Conservation (phyloP, 805 yeast species). For the Teunomyces atbi region DNA sequence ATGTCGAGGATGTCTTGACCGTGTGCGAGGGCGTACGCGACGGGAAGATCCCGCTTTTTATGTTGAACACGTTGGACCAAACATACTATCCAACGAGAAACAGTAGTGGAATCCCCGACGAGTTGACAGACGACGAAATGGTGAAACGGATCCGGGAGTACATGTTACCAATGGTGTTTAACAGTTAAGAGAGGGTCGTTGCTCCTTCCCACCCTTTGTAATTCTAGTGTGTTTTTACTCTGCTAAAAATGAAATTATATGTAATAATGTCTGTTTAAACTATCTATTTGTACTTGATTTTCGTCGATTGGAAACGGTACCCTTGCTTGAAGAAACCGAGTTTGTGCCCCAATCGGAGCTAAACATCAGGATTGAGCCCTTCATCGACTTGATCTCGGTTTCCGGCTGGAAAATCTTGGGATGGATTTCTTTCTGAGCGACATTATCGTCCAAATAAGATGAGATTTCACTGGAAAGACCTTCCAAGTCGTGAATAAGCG, state of each 20-base stretch:
- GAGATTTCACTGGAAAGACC: slow-evolving; percentile 27
- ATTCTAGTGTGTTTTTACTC: slow-evolving; percentile 3
- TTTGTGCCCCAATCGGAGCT: slow-evolving; percentile 5
- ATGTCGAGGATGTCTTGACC: slow-evolving; percentile 29
- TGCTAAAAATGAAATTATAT: slow-evolving; percentile 3
- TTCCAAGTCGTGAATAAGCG: slow-evolving; percentile 27
- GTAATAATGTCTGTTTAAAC: background rate
- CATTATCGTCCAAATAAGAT: slow-evolving; percentile 10
- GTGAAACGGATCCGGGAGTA: slow-evolving; percentile 31
- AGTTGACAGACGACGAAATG: slow-evolving; percentile 26
- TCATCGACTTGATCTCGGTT: slow-evolving; percentile 20
- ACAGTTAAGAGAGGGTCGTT: slow-evolving; percentile 9
- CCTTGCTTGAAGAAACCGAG: background rate
- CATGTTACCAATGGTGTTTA: slow-evolving; percentile 34
- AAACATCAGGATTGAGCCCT: slow-evolving; percentile 18
- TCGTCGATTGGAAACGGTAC: background rate
- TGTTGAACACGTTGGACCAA: slow-evolving; percentile 35
- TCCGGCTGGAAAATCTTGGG: slow-evolving; percentile 4
- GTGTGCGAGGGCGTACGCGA: slow-evolving; percentile 39
- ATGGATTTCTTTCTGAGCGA: background rate
- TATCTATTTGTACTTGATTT: background rate
- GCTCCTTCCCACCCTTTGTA: background rate
- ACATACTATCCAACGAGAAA: slow-evolving; percentile 25
- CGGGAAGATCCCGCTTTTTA: slow-evolving; percentile 34
- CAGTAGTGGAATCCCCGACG: slow-evolving; percentile 14